Conservation (phyloP, 148 eudicot species). For the Oxyria digyna region DNA sequence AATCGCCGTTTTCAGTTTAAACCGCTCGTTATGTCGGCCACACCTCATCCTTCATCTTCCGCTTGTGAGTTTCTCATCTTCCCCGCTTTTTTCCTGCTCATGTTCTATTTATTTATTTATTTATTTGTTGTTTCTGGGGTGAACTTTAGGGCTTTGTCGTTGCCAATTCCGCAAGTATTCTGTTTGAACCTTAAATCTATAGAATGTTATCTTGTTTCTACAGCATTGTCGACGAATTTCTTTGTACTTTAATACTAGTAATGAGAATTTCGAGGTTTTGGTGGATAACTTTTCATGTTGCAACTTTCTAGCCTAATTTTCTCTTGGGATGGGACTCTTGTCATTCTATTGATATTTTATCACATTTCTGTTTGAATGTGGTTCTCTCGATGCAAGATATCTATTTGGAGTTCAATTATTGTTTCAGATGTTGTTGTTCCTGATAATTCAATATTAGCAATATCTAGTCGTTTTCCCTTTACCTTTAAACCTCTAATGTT, state of each 20-base stretch:
- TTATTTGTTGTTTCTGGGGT: not conserved
- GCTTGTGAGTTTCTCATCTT: conserved; percentile 4
- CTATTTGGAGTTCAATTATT: not conserved
- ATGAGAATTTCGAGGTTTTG: not conserved
- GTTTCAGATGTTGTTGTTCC: not conserved
- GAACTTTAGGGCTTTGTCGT: not conserved
- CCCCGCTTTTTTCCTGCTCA: not conserved
- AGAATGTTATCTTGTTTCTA: not conserved
- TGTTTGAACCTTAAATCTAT: not conserved
- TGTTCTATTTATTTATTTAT: not conserved
- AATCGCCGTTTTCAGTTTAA: not conserved
- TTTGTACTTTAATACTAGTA: not conserved
- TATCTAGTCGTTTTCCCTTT: not conserved
- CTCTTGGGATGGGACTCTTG: not conserved
- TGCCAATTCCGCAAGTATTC: not conserved
- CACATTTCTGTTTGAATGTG: not conserved
- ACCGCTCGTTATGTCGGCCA: conserved; percentile 1
- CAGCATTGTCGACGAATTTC: not conserved
- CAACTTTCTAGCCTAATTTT: not conserved
- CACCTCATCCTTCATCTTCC: not conserved
- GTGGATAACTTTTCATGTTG: not conserved
- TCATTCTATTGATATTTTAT: not conserved
- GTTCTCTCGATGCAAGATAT: not conserved
- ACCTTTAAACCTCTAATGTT: not conserved
- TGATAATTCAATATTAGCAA: not conserved